Conservation (phyloP, 345 rosid species). For the Atalantia buxifolia region DNA sequence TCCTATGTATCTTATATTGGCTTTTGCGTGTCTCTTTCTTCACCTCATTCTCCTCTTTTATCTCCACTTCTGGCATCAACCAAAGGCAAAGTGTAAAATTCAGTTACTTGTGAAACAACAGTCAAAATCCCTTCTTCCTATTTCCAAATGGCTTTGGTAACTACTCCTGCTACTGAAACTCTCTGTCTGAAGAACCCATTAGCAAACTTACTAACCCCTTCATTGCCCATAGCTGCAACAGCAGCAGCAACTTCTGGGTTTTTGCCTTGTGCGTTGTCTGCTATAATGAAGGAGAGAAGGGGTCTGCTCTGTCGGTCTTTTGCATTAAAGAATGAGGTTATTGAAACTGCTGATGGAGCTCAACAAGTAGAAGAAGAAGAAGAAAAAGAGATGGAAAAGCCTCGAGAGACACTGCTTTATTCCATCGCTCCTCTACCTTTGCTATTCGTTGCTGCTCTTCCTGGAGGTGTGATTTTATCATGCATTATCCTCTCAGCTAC, state of each 20-base stretch:
- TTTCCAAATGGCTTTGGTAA: slow-evolving; percentile 41
- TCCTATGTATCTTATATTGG: neutral
- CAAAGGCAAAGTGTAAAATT: neutral
- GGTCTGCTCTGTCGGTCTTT: slow-evolving; percentile 7
- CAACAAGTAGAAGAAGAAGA: slow-evolving; percentile 16
- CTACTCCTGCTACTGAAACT: slow-evolving; percentile 31
- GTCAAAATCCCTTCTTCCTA: neutral
- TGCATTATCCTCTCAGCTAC: neutral
- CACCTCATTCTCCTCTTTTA: slow-evolving; percentile 40
- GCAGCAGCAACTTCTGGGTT: slow-evolving; percentile 15
- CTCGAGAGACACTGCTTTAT: slow-evolving; percentile 50
- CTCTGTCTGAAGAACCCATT: slow-evolving; percentile 12
- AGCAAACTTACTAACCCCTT: slow-evolving; percentile 22
- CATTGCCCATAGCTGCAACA: slow-evolving; percentile 9
- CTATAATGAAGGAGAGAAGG: slow-evolving; percentile 14
- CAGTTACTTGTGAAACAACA: too few relatives aligned
- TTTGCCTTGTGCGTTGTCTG: slow-evolving; percentile 15
- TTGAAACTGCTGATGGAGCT: slow-evolving; percentile 2
- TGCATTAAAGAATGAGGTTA: slow-evolving; percentile 27
- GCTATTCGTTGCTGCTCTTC: slow-evolving; percentile 67
- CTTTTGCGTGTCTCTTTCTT: slow-evolving; percentile 65
- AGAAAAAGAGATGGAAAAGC: slow-evolving; percentile 15
- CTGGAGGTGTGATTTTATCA: slow-evolving; percentile 56
- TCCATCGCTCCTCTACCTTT: slow-evolving; percentile 73
- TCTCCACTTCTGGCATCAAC: neutral